phyloP scores from a whole-genome alignment of 2,329 filamentous ascomycete genomes.

The Venturia pyrina region DNA sequence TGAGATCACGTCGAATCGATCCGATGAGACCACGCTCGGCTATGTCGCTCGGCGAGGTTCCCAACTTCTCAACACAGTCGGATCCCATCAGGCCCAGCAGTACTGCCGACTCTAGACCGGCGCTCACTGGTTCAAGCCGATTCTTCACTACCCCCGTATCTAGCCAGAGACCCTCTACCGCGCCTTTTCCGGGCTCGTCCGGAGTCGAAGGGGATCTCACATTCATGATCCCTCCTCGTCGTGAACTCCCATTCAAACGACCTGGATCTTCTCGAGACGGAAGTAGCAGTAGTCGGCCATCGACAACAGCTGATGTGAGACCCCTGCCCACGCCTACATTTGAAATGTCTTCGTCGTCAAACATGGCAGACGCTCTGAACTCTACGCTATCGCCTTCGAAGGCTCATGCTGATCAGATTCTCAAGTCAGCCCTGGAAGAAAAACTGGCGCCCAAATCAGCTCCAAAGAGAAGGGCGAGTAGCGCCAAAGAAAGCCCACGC shows the following conservation, averaged over 20 bases:
- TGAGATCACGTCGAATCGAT: neutral
- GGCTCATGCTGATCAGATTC: conserved; percentile 12
- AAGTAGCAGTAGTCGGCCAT: conserved; percentile 16
- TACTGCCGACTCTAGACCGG: neutral
- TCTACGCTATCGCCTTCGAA: conserved; percentile 10
- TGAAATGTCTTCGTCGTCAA: conserved; percentile 13
- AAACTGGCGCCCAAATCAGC: neutral
- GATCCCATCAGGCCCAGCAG: neutral
- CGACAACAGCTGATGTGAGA: conserved; percentile 22
- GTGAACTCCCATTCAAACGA: conserved; percentile 31
- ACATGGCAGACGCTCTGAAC: conserved; percentile 12
- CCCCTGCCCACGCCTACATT: conserved; percentile 28
- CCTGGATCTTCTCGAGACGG: conserved; percentile 16
- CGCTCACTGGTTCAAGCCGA: conserved; percentile 1
- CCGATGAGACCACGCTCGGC: conserved; percentile 5
- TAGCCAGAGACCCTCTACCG: conserved; percentile 14
- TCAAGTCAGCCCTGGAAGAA: conserved; percentile 3
- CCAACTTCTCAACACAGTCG: neutral
- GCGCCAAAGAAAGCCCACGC: neutral
- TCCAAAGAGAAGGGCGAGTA: neutral
- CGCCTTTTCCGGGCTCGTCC: conserved; percentile 9
- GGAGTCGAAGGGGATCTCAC: conserved; percentile 13
- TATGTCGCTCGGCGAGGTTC: neutral
- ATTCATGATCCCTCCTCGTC: conserved; percentile 24
- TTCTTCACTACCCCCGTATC: conserved; percentile 4